Percentiles rank a stretch among this genome's conserved stretches.
phyloP scores from a whole-genome alignment of 2,329 filamentous ascomycete species.

The Chaetomium strumarium region DNA sequence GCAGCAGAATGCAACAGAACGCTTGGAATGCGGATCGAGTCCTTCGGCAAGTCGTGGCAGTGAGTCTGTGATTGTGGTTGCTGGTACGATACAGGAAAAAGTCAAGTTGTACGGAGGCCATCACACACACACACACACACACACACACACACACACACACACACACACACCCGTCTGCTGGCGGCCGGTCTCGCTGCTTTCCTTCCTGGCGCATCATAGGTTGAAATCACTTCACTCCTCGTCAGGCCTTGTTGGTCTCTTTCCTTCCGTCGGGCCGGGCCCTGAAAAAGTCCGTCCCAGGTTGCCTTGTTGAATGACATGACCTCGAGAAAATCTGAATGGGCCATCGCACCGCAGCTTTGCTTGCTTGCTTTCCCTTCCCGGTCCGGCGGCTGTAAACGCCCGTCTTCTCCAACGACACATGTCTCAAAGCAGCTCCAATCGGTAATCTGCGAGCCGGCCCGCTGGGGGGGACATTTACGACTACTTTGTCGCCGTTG shows the following conservation, averaged over 20 bases:
- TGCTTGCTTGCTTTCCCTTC: conserved; percentile 7
- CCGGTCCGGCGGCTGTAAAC: conserved; percentile 15
- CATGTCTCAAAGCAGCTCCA: conserved; percentile 15
- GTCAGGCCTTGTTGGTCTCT: neutral
- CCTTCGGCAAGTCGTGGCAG: too few species aligned
- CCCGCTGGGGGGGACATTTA: neutral
- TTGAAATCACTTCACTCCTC: neutral
- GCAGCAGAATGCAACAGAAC: too few species aligned
- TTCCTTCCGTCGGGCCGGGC: neutral
- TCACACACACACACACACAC: too few species aligned
- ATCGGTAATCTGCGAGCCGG: conserved; percentile 6
- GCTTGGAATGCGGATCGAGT: too few species aligned
- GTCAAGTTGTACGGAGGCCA: neutral
- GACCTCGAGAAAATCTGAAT: conserved; percentile 14
- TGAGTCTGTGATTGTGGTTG: too few species aligned
- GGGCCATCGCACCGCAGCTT: conserved; percentile 11
- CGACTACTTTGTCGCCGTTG: neutral
- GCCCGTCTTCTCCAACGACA: conserved; percentile 12
- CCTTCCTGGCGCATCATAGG: neutral
- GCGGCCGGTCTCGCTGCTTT: neutral
- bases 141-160: too few species aligned
- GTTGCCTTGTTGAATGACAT: neutral
- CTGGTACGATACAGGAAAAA: too few species aligned
- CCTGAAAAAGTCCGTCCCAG: too few species aligned
- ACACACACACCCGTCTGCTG: neutral